Evolutionary conservation across 805 yeast species (phyloP), one percentile per base, ranked within the genome.

Genomic region (Metschnikowia aberdeeniae): DNA sequence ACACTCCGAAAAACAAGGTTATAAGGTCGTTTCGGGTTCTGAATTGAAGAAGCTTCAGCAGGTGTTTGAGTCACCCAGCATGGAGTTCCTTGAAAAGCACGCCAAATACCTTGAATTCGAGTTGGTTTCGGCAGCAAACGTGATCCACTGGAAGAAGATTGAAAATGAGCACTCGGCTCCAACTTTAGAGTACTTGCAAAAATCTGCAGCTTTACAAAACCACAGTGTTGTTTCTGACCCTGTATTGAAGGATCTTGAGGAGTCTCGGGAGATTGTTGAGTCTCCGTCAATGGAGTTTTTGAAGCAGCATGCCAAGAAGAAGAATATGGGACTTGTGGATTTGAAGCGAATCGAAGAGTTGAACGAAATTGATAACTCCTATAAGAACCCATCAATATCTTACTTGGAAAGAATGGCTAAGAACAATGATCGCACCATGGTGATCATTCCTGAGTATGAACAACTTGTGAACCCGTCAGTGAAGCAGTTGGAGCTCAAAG

Each of bases 371-470:
- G 37, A 42, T 13, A 7, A 27, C 6, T 27, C 27, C 19, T 34
- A 36, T 6, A 30, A 42, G 4, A n/a, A 27, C 6, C 68, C 72
- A 5, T 43, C 67, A 6, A 26, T 66, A 4, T 37, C 36, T 9
- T 46, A 36, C 28, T 39, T 46, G 30, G 35, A 34, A 24, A 33
- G 19, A 20, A 43, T 35, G 27, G 47, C 47, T 6, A 20, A 12
- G n/a, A 34, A 35, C 7, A 31, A 39, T 6, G 34, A 30, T 8
- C 35, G 27, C 4, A 31, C 32, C 3, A 13, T 46, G 17, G 20
- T 46, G 8, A 7, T 33, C 5, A 22, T 22, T 3, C 14, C 24
- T 6, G 39, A 39, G 3, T 44, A 29, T 5, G n/a, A 39, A 26
- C 10, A 27, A 4, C 24, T 46, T 4, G 19, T 17, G 9, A 19